phyloP scores from a whole-genome alignment of 176 grass and related monocot species.

The Canna indica region DNA sequence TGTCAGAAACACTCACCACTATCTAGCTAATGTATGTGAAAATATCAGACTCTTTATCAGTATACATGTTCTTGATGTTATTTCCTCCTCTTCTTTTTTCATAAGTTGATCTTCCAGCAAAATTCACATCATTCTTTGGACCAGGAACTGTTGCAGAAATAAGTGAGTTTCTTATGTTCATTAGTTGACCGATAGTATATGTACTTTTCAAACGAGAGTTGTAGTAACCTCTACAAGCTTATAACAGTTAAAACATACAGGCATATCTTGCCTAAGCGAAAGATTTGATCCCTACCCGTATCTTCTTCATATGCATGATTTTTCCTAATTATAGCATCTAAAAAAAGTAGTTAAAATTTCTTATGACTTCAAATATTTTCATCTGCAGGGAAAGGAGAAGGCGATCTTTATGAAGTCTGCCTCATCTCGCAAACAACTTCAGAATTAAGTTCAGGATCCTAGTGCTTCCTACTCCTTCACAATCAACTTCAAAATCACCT shows the following conservation, averaged over 20 bases:
- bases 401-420: constrained; percentile 49
- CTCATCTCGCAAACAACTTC: constrained; percentile 33
- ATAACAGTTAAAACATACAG: too few relatives aligned
- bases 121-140: constrained; percentile 44
- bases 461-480: not conserved
- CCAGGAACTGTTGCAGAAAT: constrained; percentile 40
- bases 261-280: too few relatives aligned
- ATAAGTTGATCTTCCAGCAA: constrained; percentile 32
- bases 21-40: not conserved
- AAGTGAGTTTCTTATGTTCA: constrained; percentile 21
- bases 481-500: too few relatives aligned
- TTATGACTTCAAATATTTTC: not conserved
- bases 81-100: too few relatives aligned
- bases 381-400: constrained; percentile 37
- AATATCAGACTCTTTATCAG: not conserved
- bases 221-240: too few relatives aligned
- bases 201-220: not conserved
- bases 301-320: too few relatives aligned
- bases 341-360: too few relatives aligned
- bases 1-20: not conserved
- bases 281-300: too few relatives aligned
- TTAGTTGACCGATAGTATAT: too few relatives aligned
- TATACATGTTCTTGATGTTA: too few relatives aligned
- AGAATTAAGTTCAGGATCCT: constrained; percentile 10
- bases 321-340: too few relatives aligned